These are phyloP conservation scores for Pyronema domesticum DNA, from an alignment of 495 filamentous ascomycete species.

Conservation along the genomic window DNA sequence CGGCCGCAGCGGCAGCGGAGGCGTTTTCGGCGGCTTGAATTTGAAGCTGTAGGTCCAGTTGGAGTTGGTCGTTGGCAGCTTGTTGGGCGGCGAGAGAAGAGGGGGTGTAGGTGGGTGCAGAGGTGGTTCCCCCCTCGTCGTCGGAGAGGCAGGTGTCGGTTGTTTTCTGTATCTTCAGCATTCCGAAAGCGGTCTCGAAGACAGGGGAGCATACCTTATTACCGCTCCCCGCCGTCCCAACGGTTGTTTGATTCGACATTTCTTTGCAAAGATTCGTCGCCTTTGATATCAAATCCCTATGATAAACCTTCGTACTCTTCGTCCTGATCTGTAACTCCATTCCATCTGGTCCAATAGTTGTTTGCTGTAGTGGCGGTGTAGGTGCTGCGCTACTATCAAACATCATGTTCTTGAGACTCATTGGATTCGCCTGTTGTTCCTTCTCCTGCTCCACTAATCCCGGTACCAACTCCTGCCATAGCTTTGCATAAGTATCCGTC, in stretches of 20 bases:
- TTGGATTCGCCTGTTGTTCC: conserved; percentile 16
- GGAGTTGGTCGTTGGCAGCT: too few species aligned
- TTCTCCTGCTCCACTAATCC: conserved; percentile 12
- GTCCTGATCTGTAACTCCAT: conserved; percentile 15
- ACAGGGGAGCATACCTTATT: too few species aligned
- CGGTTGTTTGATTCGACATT: neutral
- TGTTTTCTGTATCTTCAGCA: too few species aligned
- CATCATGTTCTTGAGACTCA: conserved; percentile 22
- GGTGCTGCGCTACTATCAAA: conserved; percentile 13
- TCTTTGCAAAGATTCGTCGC: conserved; percentile 18
- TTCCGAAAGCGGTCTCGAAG: too few species aligned
- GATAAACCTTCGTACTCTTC: conserved; percentile 19
- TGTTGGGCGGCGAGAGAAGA: too few species aligned
- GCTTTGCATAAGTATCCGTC: conserved; percentile 63
- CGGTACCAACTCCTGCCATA: conserved; percentile 41
- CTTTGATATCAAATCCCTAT: conserved; percentile 16
- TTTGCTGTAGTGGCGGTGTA: neutral
- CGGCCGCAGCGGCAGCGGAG: too few species aligned
- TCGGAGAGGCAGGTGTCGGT: too few species aligned
- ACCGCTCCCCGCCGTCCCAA: too few species aligned
- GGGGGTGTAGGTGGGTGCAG: too few species aligned
- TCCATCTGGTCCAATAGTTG: conserved; percentile 1
- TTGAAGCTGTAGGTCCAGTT: too few species aligned
- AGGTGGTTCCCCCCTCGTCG: too few species aligned
- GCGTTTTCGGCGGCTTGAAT: too few species aligned